Evolutionary conservation across 2,329 filamentous ascomycete genomes (phyloP).

Genomic region (Aureobasidium sp.): DNA sequence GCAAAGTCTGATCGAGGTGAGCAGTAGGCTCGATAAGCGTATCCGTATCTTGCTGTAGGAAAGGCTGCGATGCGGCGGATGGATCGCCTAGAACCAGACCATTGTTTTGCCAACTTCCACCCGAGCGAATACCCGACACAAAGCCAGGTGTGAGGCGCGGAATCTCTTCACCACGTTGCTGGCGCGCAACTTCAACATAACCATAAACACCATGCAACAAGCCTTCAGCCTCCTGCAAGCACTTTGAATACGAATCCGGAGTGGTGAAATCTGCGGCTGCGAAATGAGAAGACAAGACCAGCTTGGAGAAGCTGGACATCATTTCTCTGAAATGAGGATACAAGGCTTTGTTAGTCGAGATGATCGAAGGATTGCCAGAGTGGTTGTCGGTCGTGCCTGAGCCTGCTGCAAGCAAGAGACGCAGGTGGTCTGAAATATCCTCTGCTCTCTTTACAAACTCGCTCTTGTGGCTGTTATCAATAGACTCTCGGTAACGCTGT

Average conservation of each 20-base stretch:
- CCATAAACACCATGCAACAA: constrained; percentile 90
- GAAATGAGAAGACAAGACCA: constrained; percentile 96
- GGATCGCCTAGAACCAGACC: constrained; percentile 59
- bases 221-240: constrained; percentile 92
- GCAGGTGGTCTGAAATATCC: constrained; percentile 93
- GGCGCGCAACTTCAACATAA: constrained; percentile 90
- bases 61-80: constrained; percentile 53
- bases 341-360: constrained; percentile 92
- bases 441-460: constrained; percentile 94
- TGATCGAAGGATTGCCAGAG: constrained; percentile 97
- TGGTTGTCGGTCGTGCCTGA: constrained; percentile 98
- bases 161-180: constrained; percentile 88
- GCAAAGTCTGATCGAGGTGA: constrained; percentile 65
- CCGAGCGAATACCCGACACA: constrained; percentile 72
- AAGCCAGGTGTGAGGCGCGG: constrained; percentile 91
- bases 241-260: constrained; percentile 89
- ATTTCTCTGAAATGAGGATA: constrained; percentile 98
- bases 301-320: constrained; percentile 99
- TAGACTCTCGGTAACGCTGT: constrained; percentile 83
- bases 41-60: constrained; percentile 84
- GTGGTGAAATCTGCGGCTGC: constrained; percentile 94
- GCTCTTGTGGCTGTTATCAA: constrained; percentile 71
- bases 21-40: constrained; percentile 62
- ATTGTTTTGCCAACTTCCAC: constrained; percentile 79
- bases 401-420: constrained; percentile 85